A percentile compares a stretch with the other conserved stretches of the same genome.
Evolutionary conservation across 2,329 filamentous ascomycete species (phyloP).

Genomic region (Penicillium sp.): DNA sequence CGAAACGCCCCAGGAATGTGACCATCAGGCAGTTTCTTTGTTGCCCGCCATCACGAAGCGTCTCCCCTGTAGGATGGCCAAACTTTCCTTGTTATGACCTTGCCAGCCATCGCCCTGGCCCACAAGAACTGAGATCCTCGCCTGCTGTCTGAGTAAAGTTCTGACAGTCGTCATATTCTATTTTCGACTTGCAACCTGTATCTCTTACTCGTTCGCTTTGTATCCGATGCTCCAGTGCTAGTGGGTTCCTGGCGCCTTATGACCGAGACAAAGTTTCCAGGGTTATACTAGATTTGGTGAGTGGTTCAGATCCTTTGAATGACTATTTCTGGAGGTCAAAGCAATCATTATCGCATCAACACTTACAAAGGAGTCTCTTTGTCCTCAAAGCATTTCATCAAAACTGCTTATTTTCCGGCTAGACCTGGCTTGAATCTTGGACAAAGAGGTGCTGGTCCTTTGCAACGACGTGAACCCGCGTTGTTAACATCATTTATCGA

Average conservation of each 20-base stretch:
- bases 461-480: neutral
- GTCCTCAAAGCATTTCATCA: neutral
- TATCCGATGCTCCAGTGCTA: neutral
- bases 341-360: neutral
- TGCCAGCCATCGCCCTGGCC: neutral
- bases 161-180: constrained; percentile 7
- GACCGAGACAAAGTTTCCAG: neutral
- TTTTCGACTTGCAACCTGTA: neutral
- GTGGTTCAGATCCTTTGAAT: neutral
- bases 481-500: neutral
- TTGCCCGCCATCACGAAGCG: constrained; percentile 13
- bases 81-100: neutral
- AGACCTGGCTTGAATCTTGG: neutral
- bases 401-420: neutral
- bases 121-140: neutral
- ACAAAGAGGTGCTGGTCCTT: neutral
- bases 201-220: neutral
- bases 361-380: constrained; percentile 2
- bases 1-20: constrained; percentile 29
- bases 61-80: constrained; percentile 1
- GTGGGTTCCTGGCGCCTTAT: neutral
- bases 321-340: constrained; percentile 2
- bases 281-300: constrained; percentile 1
- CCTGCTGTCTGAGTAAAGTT: constrained; percentile 2
- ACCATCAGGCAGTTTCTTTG: constrained; percentile 21